Evolutionary conservation across 2,329 filamentous ascomycete species (phyloP), one percentile per base, ranked within the genome.

Genomic region (Curvularia eragrostidis): DNA sequence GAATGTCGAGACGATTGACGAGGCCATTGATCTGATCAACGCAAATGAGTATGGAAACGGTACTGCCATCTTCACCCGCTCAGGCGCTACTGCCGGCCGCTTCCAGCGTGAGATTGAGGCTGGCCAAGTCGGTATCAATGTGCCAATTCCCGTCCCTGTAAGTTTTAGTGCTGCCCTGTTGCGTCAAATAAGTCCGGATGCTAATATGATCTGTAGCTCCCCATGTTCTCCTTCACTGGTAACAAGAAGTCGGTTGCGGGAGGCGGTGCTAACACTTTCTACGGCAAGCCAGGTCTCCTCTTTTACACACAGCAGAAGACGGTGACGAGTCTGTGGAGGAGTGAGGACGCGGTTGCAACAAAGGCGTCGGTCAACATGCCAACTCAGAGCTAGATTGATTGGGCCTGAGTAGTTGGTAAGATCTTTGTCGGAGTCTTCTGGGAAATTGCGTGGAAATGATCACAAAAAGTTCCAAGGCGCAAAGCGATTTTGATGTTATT

Each of bases 221-320:
- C 85, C 68, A 86, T 87, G 84, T 87, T 87, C 78, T 83, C 80
- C 59, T 87, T 87, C 77, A 88, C 86, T 2, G 86, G 86, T 18
- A 89, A 89, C 76, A 85, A 99, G 88, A 93, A 90, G 84, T 92
- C 88, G 72, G 84, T 98, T 56, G 95, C 95, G 0, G 95, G 94
- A 53, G 93, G 93, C 51, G 94, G 95, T 60, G 90, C 91, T 36
- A 96, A 87, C 80, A 96, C 93, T 15, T 98, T 99, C 77, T 99
- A 99, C 79, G 95, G 95, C 66, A 90, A 91, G 79, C 91, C 93
- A 0, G 95, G 94, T 23, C 80, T 99, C 75, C 89, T 91, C 75
- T 99, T 99, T 76, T 98, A 96, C 79, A 99, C 95, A 3, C 95
- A 98, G 81, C 86, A 91, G 74, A 98, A 99, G 90, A 99, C 95